Percentiles rank a stretch among this genome's conserved stretches.
Evolutionary conservation across 495 filamentous ascomycete species (phyloP).

Genomic region (Neurospora tetrasperma): DNA sequence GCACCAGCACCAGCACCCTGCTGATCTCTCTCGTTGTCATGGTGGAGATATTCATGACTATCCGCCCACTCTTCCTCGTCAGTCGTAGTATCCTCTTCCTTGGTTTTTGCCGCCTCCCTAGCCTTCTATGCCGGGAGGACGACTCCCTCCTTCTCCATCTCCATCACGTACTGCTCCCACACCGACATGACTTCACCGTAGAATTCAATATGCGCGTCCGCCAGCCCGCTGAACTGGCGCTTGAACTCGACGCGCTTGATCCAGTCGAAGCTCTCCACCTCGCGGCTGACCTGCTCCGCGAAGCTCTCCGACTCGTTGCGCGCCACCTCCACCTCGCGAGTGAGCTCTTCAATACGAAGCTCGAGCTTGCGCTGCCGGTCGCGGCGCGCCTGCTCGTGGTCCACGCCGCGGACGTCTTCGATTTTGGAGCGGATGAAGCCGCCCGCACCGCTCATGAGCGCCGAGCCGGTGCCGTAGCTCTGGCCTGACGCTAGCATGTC

Average conservation of each 20-base stretch:
- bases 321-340: constrained; percentile 75
- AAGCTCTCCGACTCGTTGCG: constrained; percentile 76
- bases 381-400: constrained; percentile 82
- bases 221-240: constrained; percentile 69
- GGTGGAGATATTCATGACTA: background rate
- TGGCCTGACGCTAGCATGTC: constrained; percentile 67
- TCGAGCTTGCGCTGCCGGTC: constrained; percentile 85
- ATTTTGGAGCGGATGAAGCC: constrained; percentile 93
- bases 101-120: background rate
- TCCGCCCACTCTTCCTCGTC: background rate
- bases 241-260: constrained; percentile 93
- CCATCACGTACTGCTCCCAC: constrained; percentile 81
- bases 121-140: constrained; percentile 21
- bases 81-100: background rate
- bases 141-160: constrained; percentile 66
- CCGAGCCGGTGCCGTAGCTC: constrained; percentile 42
- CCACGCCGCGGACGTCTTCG: constrained; percentile 92
- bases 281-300: constrained; percentile 86
- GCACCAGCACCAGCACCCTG: background rate
- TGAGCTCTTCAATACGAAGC: constrained; percentile 81
- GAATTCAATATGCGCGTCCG: constrained; percentile 79
- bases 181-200: constrained; percentile 68
- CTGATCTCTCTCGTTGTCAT: background rate
- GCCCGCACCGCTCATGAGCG: constrained; percentile 51
- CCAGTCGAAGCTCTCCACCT: constrained; percentile 87